These are phyloP conservation scores for Bacidia gigantensis DNA, from an alignment of 495 filamentous ascomycete genomes.

Conservation along the genomic window DNA sequence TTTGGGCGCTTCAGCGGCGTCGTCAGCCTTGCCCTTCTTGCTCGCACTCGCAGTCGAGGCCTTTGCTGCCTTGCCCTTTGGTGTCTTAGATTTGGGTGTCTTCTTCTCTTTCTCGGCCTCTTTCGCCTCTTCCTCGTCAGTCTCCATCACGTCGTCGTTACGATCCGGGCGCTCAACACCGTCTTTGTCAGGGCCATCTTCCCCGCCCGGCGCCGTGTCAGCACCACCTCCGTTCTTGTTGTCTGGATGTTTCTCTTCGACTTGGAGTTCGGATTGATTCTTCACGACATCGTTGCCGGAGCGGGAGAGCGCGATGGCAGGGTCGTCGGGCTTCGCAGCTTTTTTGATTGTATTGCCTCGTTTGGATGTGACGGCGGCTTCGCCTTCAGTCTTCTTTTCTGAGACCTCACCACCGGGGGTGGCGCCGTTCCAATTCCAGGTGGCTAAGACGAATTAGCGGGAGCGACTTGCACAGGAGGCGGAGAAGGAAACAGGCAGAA, in stretches of 20 bases:
- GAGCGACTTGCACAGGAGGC: neutral
- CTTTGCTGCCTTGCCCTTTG: slow-evolving; percentile 10
- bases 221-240: slow-evolving; percentile 15
- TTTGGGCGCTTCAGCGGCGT: slow-evolving; percentile 21
- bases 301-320: slow-evolving; percentile 41
- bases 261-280: slow-evolving; percentile 37
- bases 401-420: slow-evolving; percentile 40
- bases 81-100: slow-evolving; percentile 6
- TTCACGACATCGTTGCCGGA: slow-evolving; percentile 54
- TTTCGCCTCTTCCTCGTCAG: slow-evolving; percentile 21
- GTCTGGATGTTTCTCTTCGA: slow-evolving; percentile 25
- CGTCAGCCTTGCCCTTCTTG: slow-evolving; percentile 23
- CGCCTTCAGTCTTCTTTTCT: slow-evolving; percentile 43
- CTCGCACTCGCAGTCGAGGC: slow-evolving; percentile 1
- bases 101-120: slow-evolving; percentile 24
- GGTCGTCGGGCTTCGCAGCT: slow-evolving; percentile 42
- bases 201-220: slow-evolving; percentile 15
- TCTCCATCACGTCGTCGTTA: slow-evolving; percentile 8
- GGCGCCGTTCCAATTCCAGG: slow-evolving; percentile 42
- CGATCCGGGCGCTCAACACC: slow-evolving; percentile 7
- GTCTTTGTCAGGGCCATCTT: slow-evolving; percentile 11
- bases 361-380: slow-evolving; percentile 43
- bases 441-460: slow-evolving; percentile 25
- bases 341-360: slow-evolving; percentile 48
- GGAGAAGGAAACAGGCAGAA: neutral